Conservation (phyloP, 2,329 filamentous ascomycete genomes). For the Didymella arachidicola region DNA sequence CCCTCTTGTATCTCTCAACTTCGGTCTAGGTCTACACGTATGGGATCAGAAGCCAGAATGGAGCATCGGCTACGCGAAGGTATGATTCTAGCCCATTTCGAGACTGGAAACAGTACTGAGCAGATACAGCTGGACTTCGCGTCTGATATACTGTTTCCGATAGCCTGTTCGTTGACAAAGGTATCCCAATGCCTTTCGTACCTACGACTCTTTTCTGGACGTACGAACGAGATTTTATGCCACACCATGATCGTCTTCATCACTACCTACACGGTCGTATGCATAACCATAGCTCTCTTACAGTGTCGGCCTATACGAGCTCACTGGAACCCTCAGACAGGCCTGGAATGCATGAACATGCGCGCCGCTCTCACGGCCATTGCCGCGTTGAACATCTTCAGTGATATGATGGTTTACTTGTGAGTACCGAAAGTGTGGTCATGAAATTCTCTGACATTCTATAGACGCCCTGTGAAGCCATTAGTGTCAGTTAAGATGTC, state of each 20-base stretch:
- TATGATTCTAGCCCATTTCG: constrained; percentile 4
- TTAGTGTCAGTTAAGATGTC: constrained; percentile 42
- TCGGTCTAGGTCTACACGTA: constrained; percentile 35
- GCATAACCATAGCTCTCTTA: constrained; percentile 34
- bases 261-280: constrained; percentile 29
- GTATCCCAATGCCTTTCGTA: constrained; percentile 42
- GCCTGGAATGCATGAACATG: constrained; percentile 40
- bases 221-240: constrained; percentile 33
- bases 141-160: constrained; percentile 35
- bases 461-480: constrained; percentile 37
- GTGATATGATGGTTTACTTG: constrained; percentile 42
- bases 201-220: constrained; percentile 37
- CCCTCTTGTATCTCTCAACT: constrained; percentile 29
- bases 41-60: constrained; percentile 42
- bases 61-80: constrained; percentile 32
- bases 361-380: constrained; percentile 32
- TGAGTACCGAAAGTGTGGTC: constrained; percentile 6
- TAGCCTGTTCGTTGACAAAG: constrained; percentile 37
- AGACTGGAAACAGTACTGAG: neutral
- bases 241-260: constrained; percentile 30
- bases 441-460: neutral
- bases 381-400: constrained; percentile 43
- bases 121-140: constrained; percentile 30
- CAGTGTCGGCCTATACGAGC: constrained; percentile 35
- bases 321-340: constrained; percentile 30